phyloP scores from a whole-genome alignment of 176 grass and related monocot genomes.

The Zizania latifolia region DNA sequence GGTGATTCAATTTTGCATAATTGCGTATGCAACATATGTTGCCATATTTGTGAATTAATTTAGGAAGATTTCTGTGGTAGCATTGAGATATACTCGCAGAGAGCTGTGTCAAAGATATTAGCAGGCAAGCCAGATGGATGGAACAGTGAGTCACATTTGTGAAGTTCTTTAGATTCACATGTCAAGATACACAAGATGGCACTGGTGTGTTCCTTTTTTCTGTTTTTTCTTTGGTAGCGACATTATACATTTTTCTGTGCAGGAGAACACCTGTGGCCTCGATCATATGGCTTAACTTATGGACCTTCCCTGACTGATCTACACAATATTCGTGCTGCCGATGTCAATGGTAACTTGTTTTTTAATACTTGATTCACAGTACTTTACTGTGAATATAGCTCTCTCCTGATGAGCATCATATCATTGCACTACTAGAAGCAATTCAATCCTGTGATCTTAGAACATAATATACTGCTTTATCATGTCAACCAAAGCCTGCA shows the following conservation, averaged over 20 bases:
- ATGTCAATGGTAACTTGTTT: constrained; percentile 57
- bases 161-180: constrained; percentile 1
- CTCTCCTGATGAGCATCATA: background rate
- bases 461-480: background rate
- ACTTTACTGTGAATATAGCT: background rate
- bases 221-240: background rate
- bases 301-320: constrained; percentile 50
- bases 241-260: background rate
- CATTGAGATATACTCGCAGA: constrained; percentile 65
- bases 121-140: constrained; percentile 69
- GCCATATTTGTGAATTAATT: background rate
- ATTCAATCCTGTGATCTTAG: background rate
- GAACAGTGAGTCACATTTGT: constrained; percentile 63
- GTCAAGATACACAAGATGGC: background rate
- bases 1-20: background rate
- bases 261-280: constrained; percentile 84
- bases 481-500: background rate
- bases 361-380: background rate
- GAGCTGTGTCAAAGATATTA: constrained; percentile 53
- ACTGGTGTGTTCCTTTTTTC: background rate
- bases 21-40: background rate
- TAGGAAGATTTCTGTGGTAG: constrained; percentile 9
- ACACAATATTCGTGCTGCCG: constrained; percentile 60
- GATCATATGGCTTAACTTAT: constrained; percentile 57
- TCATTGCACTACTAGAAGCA: background rate